Percentiles rank a stretch among this genome's conserved stretches.
phyloP scores from a whole-genome alignment of 176 grass and related monocot genomes.

The Juncus effusus region DNA sequence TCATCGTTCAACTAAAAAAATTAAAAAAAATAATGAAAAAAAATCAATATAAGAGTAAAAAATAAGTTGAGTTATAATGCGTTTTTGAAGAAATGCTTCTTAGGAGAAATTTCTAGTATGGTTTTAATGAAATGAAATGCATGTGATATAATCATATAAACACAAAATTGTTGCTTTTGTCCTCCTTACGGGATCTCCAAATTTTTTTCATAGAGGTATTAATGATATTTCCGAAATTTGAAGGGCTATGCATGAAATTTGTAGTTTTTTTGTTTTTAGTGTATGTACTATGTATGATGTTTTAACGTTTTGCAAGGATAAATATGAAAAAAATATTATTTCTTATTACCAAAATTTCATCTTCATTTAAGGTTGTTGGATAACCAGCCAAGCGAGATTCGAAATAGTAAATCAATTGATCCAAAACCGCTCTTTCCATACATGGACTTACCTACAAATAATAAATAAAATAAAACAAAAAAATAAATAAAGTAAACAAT shows the following conservation, averaged over 20 bases:
- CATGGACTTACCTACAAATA: conserved; percentile 70
- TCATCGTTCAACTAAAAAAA: conserved; percentile 53
- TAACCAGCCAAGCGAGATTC: conserved; percentile 80
- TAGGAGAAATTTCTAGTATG: no score
- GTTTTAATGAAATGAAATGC: no score
- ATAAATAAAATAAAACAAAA: conserved; percentile 5
- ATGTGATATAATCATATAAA: no score
- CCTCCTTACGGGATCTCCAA: no score
- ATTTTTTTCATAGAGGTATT: no score
- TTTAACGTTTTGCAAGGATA: not conserved
- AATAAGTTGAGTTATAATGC: no score
- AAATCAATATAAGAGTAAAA: conserved; percentile 16
- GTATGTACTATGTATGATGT: not conserved
- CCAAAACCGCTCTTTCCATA: conserved; percentile 86
- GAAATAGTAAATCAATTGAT: conserved; percentile 87
- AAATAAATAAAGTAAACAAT: not conserved
- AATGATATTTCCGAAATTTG: no score
- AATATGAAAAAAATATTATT: not conserved
- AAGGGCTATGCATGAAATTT: not conserved
- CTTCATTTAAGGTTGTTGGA: conserved; percentile 69
- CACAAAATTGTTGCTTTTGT: no score
- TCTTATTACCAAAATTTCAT: conserved; percentile 78
- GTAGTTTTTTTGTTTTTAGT: no score
- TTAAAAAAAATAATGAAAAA: no score
- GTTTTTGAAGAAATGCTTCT: no score